Evolutionary conservation across 2,329 filamentous ascomycete species (phyloP).

Genomic region (Arthroderma sp.): DNA sequence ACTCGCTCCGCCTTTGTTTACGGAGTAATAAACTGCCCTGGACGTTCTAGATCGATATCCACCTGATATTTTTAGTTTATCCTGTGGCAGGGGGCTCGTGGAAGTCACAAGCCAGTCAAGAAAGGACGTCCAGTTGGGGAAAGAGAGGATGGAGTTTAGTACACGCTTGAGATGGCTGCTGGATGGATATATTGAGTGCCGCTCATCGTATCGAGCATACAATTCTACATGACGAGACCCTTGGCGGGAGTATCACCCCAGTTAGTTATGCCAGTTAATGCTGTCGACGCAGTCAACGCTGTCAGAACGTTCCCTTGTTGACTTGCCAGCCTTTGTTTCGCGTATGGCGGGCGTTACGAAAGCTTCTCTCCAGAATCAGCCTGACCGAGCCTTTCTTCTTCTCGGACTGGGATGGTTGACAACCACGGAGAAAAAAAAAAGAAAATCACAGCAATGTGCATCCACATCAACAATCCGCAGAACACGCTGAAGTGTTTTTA

Average conservation of each 20-base stretch:
- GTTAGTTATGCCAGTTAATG: not conserved
- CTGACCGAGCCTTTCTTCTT: too few species aligned
- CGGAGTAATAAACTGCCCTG: not conserved
- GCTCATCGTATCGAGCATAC: not conserved
- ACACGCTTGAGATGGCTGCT: not conserved
- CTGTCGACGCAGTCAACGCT: not conserved
- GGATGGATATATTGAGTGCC: not conserved
- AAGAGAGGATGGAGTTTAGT: not conserved
- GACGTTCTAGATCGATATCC: conserved; percentile 3
- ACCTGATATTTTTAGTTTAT: not conserved
- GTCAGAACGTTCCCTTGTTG: too few species aligned
- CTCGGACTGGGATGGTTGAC: not conserved
- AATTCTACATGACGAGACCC: not conserved
- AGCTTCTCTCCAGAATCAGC: too few species aligned
- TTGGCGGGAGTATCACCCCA: not conserved
- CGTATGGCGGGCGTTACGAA: not conserved
- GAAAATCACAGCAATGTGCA: not conserved
- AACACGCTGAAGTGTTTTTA: not conserved
- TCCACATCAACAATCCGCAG: not conserved
- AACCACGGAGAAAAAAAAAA: not conserved
- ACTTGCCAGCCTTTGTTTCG: not conserved
- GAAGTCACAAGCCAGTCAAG: conserved; percentile 3
- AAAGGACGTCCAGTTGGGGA: not conserved
- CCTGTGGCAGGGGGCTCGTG: not conserved
- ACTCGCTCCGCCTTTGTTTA: not conserved